Percentiles rank a stretch among this genome's conserved stretches.
Conservation (phyloP, 768 basidiomycete species). For the Suillus bovinus region DNA sequence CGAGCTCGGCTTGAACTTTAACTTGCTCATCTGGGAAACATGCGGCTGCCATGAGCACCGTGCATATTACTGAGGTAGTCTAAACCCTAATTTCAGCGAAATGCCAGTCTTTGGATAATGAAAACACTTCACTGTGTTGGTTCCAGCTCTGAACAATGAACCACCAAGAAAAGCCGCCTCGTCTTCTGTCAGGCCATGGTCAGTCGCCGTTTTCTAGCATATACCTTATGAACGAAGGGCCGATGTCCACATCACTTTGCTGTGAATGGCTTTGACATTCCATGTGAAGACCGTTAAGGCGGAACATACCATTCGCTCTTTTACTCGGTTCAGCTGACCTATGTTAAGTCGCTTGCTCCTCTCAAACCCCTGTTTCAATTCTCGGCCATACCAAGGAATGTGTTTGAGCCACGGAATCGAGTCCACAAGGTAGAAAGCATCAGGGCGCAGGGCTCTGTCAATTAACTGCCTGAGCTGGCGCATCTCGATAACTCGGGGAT, state of each 20-base stretch:
- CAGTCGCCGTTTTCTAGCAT: not conserved
- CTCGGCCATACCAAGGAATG: not conserved
- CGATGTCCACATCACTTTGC: not conserved
- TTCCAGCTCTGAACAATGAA: not conserved
- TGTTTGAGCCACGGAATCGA: not conserved
- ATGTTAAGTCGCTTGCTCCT: not conserved
- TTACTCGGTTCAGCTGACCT: not conserved
- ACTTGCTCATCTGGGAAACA: not conserved
- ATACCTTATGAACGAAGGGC: not conserved
- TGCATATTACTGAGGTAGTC: not conserved
- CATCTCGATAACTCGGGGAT: not conserved
- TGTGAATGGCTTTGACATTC: not conserved
- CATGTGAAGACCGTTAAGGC: not conserved
- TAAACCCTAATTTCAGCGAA: not conserved
- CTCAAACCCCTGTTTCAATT: not conserved
- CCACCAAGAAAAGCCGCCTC: not conserved
- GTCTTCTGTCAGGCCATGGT: not conserved
- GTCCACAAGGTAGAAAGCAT: not conserved
- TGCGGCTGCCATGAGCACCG: not conserved
- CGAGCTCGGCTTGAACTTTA: not conserved
- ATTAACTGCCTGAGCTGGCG: slow-evolving; percentile 10
- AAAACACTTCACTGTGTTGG: not conserved
- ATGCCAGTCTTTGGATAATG: not conserved
- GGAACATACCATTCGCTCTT: not conserved
- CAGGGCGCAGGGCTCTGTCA: slow-evolving; percentile 12